These are phyloP conservation scores for Solanum hybrid DNA, from an alignment of 305 asterid genomes.

Conservation along the genomic window DNA sequence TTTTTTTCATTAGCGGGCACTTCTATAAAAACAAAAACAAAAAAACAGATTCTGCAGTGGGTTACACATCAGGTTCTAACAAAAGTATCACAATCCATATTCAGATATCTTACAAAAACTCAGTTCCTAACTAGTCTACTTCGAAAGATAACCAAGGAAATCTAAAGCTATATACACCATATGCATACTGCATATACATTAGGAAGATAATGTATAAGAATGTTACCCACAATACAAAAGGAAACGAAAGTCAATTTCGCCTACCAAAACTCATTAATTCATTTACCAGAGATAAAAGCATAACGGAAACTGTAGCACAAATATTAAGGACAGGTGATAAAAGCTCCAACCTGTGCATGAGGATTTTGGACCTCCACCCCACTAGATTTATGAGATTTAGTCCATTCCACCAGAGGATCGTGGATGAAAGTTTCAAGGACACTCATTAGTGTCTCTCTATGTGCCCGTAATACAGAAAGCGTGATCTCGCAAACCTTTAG, in stretches of 20 bases:
- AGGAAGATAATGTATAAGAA: background rate
- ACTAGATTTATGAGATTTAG: conserved; percentile 95
- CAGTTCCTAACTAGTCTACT: background rate
- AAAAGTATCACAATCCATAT: background rate
- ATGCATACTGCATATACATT: background rate
- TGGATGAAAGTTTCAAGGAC: conserved; percentile 93
- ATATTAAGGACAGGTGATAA: background rate
- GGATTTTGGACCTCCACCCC: conserved; percentile 97
- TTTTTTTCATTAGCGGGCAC: background rate
- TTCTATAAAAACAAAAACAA: background rate
- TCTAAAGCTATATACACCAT: background rate
- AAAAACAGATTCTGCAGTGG: background rate
- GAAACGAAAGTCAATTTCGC: background rate
- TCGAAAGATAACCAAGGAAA: background rate
- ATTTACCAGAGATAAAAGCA: background rate
- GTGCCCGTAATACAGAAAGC: conserved; percentile 66
- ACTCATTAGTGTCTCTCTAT: conserved; percentile 95
- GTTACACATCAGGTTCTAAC: background rate
- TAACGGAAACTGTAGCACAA: background rate
- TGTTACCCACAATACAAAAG: background rate
- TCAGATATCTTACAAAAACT: background rate
- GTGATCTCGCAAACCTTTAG: conserved; percentile 85
- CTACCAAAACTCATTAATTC: background rate
- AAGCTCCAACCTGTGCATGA: conserved; percentile 77
- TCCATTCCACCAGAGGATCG: conserved; percentile 99